These are phyloP conservation scores for Leptodermis oblonga DNA, from an alignment of 257 asterid genomes.

Conservation along the genomic window DNA sequence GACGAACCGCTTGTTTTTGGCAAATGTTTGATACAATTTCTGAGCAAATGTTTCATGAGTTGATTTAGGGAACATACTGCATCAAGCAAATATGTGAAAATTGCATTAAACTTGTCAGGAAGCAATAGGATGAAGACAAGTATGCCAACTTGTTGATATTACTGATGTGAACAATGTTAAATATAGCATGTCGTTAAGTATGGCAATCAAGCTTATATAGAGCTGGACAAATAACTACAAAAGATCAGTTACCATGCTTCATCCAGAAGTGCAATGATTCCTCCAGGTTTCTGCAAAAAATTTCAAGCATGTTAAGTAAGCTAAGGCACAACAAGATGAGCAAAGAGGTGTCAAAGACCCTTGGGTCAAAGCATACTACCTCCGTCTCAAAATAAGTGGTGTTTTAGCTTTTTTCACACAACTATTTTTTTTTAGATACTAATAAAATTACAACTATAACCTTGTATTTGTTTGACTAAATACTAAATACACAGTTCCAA, in stretches of 20 bases:
- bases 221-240: slow-evolving; percentile 9
- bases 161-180: neutral
- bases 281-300: slow-evolving; percentile 94
- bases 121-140: neutral
- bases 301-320: neutral
- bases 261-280: slow-evolving; percentile 93
- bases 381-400: no score
- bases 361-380: no score
- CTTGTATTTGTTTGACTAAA: no score
- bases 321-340: neutral
- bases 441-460: no score
- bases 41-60: slow-evolving; percentile 99
- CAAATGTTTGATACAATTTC: slow-evolving; percentile 90
- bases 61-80: slow-evolving; percentile 99
- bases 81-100: slow-evolving; percentile 21
- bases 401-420: no score
- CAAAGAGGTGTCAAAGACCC: neutral
- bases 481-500: no score
- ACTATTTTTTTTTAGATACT: no score
- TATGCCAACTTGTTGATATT: neutral
- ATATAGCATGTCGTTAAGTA: neutral
- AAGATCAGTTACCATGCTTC: slow-evolving; percentile 74
- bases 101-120: slow-evolving; percentile 17
- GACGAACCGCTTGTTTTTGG: slow-evolving; percentile 90
- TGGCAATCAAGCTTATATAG: neutral